Evolutionary conservation across 108 stramenopile species (phyloP), one percentile per base, ranked within the genome.

Genomic region (Skeletonema potamos): DNA sequence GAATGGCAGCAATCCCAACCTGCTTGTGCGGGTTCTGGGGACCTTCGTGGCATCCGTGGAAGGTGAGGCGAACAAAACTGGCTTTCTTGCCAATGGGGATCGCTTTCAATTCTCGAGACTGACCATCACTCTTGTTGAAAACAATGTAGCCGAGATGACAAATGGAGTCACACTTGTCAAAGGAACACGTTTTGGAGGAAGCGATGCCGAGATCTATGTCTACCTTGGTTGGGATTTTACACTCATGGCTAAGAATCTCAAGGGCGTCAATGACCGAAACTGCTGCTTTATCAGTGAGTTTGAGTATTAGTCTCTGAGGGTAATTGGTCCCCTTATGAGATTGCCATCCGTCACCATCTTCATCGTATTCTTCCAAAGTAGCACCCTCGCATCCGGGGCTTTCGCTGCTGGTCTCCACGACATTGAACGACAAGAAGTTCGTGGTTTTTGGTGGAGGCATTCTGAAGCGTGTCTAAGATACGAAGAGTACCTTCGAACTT

Each of bases 81-180:
- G 66, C 60, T 37, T 77, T 77, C 1, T 20, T 8, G 9, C 48
- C 48, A 15, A 87, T 58, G 0, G 72, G 77, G 2, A 84, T 67
- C 2, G 73, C 36, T 62, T 87, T 85, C 0, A 83, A 36, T 33
- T 87, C 86, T 1, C 86, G 81, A 36, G 78, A 77, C 34, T 68
- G 39, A 33, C 72, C 27, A 11, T 79, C 74, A 37, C 85, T 85
- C 3, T 34, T 26, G 12, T 82, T 77, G 27, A 85, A 48, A 1
- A 68, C 76, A 37, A 87, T 66, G 48, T 77, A 83, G 4, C 84
- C 84, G n/a, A 87, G 71, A 27, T 74, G 72, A 43, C 32, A 44
- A 41, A 72, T 68, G 15, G 66, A 57, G 26, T 55, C 46, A 41
- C 80, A 83, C 18, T 70, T 54, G 3, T 79, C 77, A 60, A 84